Evolutionary conservation across 2,329 filamentous ascomycete genomes (phyloP).

Genomic region (Claviceps pusilla): DNA sequence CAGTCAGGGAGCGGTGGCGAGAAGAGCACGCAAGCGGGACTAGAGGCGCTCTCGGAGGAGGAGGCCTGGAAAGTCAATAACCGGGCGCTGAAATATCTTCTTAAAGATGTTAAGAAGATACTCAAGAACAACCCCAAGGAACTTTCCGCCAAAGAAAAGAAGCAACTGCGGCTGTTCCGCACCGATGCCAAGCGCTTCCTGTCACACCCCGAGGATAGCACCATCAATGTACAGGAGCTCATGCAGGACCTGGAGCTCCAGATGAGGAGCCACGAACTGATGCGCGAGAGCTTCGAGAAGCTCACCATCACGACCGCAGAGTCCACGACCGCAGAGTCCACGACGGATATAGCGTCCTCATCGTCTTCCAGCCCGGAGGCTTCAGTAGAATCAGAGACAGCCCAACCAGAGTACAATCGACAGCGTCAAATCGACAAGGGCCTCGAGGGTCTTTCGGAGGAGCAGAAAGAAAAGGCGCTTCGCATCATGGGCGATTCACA

Average conservation of each 20-base stretch:
- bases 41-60: slow-evolving; percentile 10
- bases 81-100: slow-evolving; percentile 14
- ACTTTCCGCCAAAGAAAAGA: slow-evolving; percentile 58
- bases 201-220: slow-evolving; percentile 17
- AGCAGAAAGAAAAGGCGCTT: slow-evolving; percentile 19
- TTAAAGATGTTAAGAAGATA: slow-evolving; percentile 19
- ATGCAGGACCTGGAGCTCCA: slow-evolving; percentile 18
- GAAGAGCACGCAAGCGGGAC: background rate
- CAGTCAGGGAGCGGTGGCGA: background rate
- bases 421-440: slow-evolving; percentile 20
- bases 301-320: slow-evolving; percentile 9
- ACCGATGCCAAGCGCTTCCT: slow-evolving; percentile 49
- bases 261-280: slow-evolving; percentile 18
- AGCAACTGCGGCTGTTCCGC: slow-evolving; percentile 58
- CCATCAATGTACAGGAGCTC: slow-evolving; percentile 16
- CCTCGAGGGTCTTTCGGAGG: slow-evolving; percentile 18
- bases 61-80: slow-evolving; percentile 14
- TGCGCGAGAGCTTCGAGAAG: slow-evolving; percentile 18
- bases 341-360: slow-evolving; percentile 8
- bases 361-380: slow-evolving; percentile 1
- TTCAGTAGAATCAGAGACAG: background rate
- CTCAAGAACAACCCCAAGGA: slow-evolving; percentile 29
- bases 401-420: slow-evolving; percentile 13
- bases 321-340: background rate
- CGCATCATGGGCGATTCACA: slow-evolving; percentile 19